A percentile compares a stretch with the other conserved stretches of the same genome.
Evolutionary conservation across 257 asterid genomes (phyloP).

Genomic region (Paraleonurus japonicus): DNA sequence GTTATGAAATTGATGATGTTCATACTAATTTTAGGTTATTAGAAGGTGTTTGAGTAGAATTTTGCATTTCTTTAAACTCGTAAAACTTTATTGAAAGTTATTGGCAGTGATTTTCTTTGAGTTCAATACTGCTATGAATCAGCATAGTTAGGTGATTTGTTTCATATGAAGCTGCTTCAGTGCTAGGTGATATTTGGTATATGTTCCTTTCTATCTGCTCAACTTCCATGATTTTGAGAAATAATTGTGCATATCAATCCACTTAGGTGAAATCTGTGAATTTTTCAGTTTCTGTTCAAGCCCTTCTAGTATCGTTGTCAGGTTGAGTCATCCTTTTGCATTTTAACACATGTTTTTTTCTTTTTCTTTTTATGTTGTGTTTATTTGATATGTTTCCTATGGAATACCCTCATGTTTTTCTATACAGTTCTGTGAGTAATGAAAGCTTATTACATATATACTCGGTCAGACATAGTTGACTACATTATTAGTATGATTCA

Average conservation of each 20-base stretch:
- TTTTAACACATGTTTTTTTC: not conserved
- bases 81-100: not conserved
- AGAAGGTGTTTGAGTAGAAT: not conserved
- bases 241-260: not conserved
- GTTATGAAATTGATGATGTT: not conserved
- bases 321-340: not conserved
- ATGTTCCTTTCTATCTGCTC: not conserved
- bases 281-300: not conserved
- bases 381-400: not conserved
- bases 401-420: not conserved
- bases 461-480: not conserved
- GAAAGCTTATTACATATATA: not conserved
- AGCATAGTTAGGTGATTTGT: not conserved
- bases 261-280: not conserved
- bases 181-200: not conserved
- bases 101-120: not conserved
- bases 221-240: not conserved
- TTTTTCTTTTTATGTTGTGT: not conserved
- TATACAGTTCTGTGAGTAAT: not conserved
- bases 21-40: slow-evolving; percentile 31
- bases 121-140: not conserved
- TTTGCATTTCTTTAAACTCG: not conserved
- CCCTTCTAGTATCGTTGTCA: not conserved
- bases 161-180: not conserved
- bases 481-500: not conserved